phyloP scores from a whole-genome alignment of 495 filamentous ascomycete genomes.

The Aspergillus hancockii region DNA sequence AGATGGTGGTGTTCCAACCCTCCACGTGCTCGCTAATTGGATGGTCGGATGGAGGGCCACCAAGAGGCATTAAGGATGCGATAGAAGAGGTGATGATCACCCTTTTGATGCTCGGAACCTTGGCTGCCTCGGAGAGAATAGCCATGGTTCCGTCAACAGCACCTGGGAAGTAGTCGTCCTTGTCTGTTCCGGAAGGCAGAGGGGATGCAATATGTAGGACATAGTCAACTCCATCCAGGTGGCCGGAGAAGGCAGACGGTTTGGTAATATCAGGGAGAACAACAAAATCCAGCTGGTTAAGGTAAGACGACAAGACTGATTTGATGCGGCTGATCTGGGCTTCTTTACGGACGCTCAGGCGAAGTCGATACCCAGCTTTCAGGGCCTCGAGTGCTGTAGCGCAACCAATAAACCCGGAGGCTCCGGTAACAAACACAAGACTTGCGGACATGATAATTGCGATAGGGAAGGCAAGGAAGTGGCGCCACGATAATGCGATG shows the following conservation, averaged over 20 bases:
- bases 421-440: constrained; percentile 48
- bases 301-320: constrained; percentile 18
- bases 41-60: no score
- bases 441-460: constrained; percentile 18
- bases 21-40: no score
- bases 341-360: constrained; percentile 36
- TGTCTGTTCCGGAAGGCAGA: constrained; percentile 27
- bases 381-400: constrained; percentile 40
- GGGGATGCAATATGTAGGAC: constrained; percentile 45
- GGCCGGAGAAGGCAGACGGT: constrained; percentile 27
- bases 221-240: constrained; percentile 37
- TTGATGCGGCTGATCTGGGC: constrained; percentile 24
- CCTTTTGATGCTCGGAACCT: constrained; percentile 32
- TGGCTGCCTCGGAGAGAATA: constrained; percentile 31
- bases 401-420: constrained; percentile 45
- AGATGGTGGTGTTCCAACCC: no score
- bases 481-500: no score
- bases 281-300: constrained; percentile 27
- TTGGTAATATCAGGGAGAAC: constrained; percentile 36
- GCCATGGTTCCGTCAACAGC: constrained; percentile 35
- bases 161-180: constrained; percentile 30
- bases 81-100: constrained; percentile 40
- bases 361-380: constrained; percentile 36
- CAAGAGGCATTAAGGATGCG: constrained; percentile 29
- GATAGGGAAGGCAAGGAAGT: no score